phyloP scores from a whole-genome alignment of 139 green algal species.

The Chlamydomonas urium region DNA sequence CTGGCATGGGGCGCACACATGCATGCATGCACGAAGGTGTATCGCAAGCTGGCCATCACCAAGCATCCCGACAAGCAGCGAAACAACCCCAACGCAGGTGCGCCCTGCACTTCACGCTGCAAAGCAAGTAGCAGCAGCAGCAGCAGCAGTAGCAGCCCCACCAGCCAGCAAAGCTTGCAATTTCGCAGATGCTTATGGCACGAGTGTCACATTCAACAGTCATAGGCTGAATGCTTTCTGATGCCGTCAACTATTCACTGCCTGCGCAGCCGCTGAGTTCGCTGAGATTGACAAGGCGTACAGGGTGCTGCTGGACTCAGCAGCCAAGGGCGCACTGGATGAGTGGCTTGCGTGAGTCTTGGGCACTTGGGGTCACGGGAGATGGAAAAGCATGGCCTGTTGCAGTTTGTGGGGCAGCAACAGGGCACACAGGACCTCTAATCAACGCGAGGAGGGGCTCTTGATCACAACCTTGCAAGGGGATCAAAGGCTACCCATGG shows the following conservation, averaged over 20 bases:
- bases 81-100: conserved; percentile 54
- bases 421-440: too few species aligned
- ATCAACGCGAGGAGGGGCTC: too few species aligned
- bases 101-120: background rate
- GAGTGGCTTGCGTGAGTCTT: conserved; percentile 52
- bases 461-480: too few species aligned
- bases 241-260: background rate
- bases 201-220: too few species aligned
- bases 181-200: background rate
- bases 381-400: too few species aligned
- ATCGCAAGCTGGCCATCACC: conserved; percentile 58
- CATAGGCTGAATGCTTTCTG: conserved; percentile 10
- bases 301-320: conserved; percentile 67
- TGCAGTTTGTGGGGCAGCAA: too few species aligned
- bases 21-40: conserved; percentile 55
- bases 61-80: conserved; percentile 83
- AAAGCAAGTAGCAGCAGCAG: background rate
- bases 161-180: background rate
- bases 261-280: conserved; percentile 71
- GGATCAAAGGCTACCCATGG: too few species aligned
- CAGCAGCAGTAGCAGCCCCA: too few species aligned
- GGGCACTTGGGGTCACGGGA: too few species aligned
- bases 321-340: conserved; percentile 66
- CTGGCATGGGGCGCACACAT: background rate
- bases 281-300: conserved; percentile 77